Evolutionary conservation across 2,329 filamentous ascomycete genomes (phyloP).

Genomic region (Aspergillus sergii): DNA sequence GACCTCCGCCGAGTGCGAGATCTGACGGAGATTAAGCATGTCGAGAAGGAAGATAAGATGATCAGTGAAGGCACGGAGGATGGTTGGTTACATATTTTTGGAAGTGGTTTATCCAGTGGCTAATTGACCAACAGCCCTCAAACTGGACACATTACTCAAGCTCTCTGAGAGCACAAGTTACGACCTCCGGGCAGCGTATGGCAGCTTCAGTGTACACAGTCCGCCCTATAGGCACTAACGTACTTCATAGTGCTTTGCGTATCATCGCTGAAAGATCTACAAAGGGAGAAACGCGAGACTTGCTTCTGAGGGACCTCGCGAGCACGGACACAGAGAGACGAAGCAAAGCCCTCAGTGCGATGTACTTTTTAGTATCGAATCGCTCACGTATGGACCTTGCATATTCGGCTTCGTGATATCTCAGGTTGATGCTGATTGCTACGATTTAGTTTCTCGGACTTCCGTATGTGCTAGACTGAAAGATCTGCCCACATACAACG

Average conservation of each 20-base stretch:
- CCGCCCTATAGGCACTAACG: slow-evolving; percentile 36
- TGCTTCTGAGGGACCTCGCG: slow-evolving; percentile 46
- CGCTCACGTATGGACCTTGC: slow-evolving; percentile 36
- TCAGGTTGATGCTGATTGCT: slow-evolving; percentile 7
- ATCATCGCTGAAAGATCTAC: slow-evolving; percentile 50
- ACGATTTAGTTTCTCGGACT: slow-evolving; percentile 37
- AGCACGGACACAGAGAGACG: slow-evolving; percentile 41
- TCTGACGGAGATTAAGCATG: slow-evolving; percentile 63
- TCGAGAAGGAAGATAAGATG: slow-evolving; percentile 69
- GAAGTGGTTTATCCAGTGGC: neutral
- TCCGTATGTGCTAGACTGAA: slow-evolving; percentile 36
- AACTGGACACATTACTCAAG: slow-evolving; percentile 66
- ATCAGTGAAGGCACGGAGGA: slow-evolving; percentile 77
- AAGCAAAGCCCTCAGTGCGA: slow-evolving; percentile 45
- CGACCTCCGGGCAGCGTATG: slow-evolving; percentile 70
- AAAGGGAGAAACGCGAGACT: slow-evolving; percentile 41
- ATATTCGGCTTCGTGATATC: neutral
- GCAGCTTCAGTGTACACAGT: neutral
- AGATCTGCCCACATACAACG: slow-evolving; percentile 40
- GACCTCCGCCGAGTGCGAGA: slow-evolving; percentile 45
- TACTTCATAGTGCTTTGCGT: slow-evolving; percentile 40
- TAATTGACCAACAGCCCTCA: slow-evolving; percentile 53
- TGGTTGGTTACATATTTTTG: slow-evolving; percentile 35
- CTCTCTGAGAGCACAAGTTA: slow-evolving; percentile 72
- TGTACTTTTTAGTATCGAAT: slow-evolving; percentile 47